Conservation (phyloP, 2,329 filamentous ascomycete genomes). For the Aspergillus chevalieri region DNA sequence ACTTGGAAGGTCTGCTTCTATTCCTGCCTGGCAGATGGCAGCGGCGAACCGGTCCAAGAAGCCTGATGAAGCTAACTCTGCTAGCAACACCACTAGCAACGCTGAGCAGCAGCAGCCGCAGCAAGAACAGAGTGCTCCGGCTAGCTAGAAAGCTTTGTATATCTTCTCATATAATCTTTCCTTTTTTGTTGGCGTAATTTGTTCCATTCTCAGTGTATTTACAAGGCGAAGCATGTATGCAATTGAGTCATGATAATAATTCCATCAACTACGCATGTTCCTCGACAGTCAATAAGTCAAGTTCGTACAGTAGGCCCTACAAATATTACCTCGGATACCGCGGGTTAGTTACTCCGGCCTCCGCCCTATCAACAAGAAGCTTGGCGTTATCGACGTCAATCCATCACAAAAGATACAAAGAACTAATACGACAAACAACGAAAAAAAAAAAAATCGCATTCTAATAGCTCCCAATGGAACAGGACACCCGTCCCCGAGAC, state of each 20-base stretch:
- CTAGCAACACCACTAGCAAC: not conserved
- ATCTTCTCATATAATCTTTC: not conserved
- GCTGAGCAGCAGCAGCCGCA: conserved; percentile 5
- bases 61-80: conserved; percentile 16
- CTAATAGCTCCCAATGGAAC: conserved; percentile 12
- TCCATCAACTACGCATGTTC: not conserved
- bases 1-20: conserved; percentile 55
- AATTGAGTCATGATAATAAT: not conserved
- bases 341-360: too few relatives aligned
- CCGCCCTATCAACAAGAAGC: too few relatives aligned
- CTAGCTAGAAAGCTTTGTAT: conserved; percentile 17
- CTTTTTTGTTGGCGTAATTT: not conserved
- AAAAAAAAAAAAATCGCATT: not conserved
- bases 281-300: not conserved
- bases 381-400: not conserved
- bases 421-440: not conserved
- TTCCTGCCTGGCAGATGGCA: conserved; percentile 75
- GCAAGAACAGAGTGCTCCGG: conserved; percentile 24
- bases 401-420: not conserved
- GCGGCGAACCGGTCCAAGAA: conserved; percentile 51
- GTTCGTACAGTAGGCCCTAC: not conserved
- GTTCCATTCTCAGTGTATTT: conserved; percentile 4
- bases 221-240: not conserved
- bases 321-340: too few relatives aligned
- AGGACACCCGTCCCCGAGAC: conserved; percentile 10